phyloP scores from a whole-genome alignment of 495 filamentous ascomycete genomes.

The Lasiosphaeria hispida region DNA sequence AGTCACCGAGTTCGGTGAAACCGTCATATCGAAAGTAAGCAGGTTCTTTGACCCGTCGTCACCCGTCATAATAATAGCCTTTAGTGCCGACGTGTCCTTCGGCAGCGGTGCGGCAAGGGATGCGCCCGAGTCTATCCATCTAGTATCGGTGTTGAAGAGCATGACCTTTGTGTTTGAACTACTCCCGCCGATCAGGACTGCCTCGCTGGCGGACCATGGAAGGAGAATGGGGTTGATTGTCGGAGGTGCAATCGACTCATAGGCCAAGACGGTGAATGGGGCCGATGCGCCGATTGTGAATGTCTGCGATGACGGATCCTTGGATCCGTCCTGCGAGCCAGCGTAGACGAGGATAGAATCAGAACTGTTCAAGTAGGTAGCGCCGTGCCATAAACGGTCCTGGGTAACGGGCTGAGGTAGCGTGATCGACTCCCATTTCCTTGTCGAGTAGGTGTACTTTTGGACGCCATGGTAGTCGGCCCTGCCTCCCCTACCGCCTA shows the following conservation, averaged over 20 bases:
- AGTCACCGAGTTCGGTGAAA: conserved; percentile 73
- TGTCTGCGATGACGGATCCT: conserved; percentile 63
- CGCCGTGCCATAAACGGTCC: conserved; percentile 71
- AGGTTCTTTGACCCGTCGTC: conserved; percentile 82
- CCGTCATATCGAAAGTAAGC: conserved; percentile 72
- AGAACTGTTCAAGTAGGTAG: conserved; percentile 67
- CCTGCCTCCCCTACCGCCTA: conserved; percentile 66
- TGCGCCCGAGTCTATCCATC: conserved; percentile 64
- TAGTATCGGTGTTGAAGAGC: conserved; percentile 50
- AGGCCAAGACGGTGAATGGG: conserved; percentile 58
- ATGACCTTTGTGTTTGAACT: conserved; percentile 64
- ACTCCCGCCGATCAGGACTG: conserved; percentile 74
- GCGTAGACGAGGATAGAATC: conserved; percentile 78
- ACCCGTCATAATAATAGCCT: conserved; percentile 62
- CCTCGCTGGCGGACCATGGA: conserved; percentile 69
- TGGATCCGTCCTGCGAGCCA: conserved; percentile 60
- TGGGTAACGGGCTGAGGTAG: conserved; percentile 55
- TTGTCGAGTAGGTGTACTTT: conserved; percentile 71
- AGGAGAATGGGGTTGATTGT: conserved; percentile 68
- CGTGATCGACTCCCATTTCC: conserved; percentile 69
- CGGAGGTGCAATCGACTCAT: conserved; percentile 56
- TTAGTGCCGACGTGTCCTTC: conserved; percentile 49
- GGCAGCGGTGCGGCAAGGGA: conserved; percentile 57
- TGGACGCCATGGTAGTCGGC: conserved; percentile 74
- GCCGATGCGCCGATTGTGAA: conserved; percentile 64